Conservation (phyloP, 495 filamentous ascomycete species). For the Aeminium ludgeri region DNA sequence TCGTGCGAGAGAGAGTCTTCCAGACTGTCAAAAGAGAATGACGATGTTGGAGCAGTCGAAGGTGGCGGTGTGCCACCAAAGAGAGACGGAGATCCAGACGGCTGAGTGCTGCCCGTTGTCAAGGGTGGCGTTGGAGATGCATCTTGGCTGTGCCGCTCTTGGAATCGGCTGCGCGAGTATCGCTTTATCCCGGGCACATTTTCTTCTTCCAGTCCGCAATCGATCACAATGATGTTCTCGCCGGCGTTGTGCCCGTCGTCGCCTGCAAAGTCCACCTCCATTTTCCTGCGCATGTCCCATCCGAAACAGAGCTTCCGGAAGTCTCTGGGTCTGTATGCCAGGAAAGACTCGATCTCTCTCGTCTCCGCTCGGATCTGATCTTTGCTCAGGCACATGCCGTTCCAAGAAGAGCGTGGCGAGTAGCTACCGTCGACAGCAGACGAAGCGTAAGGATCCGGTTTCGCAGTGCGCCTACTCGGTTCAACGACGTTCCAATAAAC, state of each 20-base stretch:
- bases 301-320: constrained; percentile 64
- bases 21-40: constrained; percentile 11
- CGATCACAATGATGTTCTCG: constrained; percentile 58
- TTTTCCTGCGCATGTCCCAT: constrained; percentile 80
- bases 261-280: constrained; percentile 79
- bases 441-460: constrained; percentile 49
- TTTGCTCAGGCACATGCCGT: constrained; percentile 51
- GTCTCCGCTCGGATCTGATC: constrained; percentile 60
- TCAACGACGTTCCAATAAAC: constrained; percentile 70
- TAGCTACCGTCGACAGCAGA: constrained; percentile 46
- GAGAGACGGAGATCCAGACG: constrained; percentile 21
- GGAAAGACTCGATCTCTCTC: constrained; percentile 60
- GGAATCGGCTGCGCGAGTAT: constrained; percentile 31
- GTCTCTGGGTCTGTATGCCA: constrained; percentile 54
- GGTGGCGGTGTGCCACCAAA: constrained; percentile 22
- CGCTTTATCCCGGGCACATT: constrained; percentile 33
- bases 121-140: constrained; percentile 7
- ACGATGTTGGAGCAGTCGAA: background rate
- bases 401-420: constrained; percentile 49
- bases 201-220: constrained; percentile 47
- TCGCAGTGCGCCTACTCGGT: constrained; percentile 50
- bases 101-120: constrained; percentile 13
- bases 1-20: constrained; percentile 12
- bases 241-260: constrained; percentile 57
- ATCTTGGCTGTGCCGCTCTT: constrained; percentile 4